Percentiles rank a stretch among this genome's conserved stretches.
These are phyloP conservation scores for Rhodotorula diobovata DNA, from an alignment of 768 basidiomycete species.

Conservation along the genomic window DNA sequence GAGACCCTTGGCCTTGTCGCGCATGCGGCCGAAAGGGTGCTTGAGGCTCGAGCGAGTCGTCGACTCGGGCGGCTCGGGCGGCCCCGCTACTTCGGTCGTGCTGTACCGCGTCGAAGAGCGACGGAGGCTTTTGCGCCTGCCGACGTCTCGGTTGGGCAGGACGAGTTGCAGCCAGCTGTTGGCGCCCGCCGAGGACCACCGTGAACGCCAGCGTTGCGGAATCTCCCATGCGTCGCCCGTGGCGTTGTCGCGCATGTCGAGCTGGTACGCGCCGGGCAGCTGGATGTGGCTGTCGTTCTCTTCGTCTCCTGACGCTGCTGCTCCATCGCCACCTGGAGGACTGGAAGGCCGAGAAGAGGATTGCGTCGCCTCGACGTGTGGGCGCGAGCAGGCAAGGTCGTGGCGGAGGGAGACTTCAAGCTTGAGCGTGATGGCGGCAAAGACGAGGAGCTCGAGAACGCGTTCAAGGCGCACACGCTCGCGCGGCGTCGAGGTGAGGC, in stretches of 20 bases:
- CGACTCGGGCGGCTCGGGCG: background rate
- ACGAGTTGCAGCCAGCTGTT: background rate
- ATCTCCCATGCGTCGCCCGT: background rate
- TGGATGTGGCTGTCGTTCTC: background rate
- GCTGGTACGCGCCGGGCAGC: background rate
- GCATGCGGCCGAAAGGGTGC: background rate
- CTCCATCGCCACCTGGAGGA: too few relatives aligned
- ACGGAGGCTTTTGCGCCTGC: background rate
- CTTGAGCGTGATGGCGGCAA: constrained; percentile 31
- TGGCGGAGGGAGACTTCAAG: constrained; percentile 33
- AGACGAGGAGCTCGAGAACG: constrained; percentile 30
- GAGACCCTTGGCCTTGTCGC: constrained; percentile 9
- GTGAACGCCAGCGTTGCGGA: background rate
- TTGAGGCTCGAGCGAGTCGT: background rate
- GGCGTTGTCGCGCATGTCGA: background rate
- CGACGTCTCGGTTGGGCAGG: background rate
- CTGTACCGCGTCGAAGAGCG: background rate
- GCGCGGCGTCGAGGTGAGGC: constrained; percentile 22
- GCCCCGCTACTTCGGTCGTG: background rate
- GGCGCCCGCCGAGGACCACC: background rate
- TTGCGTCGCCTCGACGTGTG: background rate
- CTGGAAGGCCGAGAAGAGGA: too few relatives aligned
- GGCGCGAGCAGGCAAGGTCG: constrained; percentile 28
- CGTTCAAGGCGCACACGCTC: constrained; percentile 18
- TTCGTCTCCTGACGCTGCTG: background rate